Evolutionary conservation across 1,284 basidiomycete species (phyloP), one percentile per base, ranked within the genome.

Genomic region (Boletus calvinii): DNA sequence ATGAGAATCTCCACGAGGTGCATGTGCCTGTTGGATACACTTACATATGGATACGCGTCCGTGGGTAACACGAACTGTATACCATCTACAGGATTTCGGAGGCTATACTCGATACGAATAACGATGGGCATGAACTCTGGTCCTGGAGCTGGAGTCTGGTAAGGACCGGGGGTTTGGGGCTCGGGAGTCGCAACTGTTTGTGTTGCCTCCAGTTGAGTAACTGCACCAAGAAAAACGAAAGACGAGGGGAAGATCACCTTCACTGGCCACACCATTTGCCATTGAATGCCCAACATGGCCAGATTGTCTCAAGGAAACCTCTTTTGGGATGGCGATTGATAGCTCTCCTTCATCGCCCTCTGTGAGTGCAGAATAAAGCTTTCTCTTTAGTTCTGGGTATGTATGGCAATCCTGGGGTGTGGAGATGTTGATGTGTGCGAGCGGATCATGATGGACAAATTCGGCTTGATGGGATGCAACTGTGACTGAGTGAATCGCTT

Each of bases 261-360:
- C 80, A 51, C 76, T 80, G 32, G 67, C 62, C 26, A 75, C 60
- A 15, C 67, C 74, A 58, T 65, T 70, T 18, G 62, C 59, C 43
- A 71, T 64, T 29, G 76, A 64, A 58, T 76, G 74, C 30, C 77
- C 66, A 38, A 74, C 63, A 56, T 76, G 74, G 6, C 78, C 78
- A 10, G 82, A 79, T 50, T 81, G 80, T 65, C 77, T 83, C 50
- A 94, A 72, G 52, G 83, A 78, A 17, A 93, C 88, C 56, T 92
- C 89, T 57, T 79, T 79, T 2, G 95, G 94, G 48, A 99, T 84
- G 17, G 87, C 81, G 62, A 99, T 93, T 13, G 92, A 92, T 36
- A 99, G 72, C 70, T 98, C 97, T 55, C 97, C 96, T 66, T 97
- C 91, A 56, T 94, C 92, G 40, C 86, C 83, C 62, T 98, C 95